These are phyloP conservation scores for Metschnikowia baotianmanensis DNA, from an alignment of 805 yeast species.

Conservation along the genomic window DNA sequence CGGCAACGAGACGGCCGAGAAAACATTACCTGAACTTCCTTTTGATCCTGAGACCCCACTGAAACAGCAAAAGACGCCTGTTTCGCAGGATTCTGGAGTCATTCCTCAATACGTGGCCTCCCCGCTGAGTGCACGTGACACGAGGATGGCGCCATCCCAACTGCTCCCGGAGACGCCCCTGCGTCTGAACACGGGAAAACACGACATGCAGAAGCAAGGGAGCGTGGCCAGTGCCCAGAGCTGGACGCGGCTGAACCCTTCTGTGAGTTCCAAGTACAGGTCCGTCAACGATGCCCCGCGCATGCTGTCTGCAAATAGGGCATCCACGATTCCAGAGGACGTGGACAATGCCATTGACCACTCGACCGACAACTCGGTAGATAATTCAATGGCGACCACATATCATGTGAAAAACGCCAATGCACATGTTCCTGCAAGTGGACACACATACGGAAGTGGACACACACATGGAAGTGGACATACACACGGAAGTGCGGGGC, in stretches of 20 bases:
- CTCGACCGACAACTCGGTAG: too few relatives aligned
- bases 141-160: too few relatives aligned
- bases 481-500: too few relatives aligned
- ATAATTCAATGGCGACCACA: too few relatives aligned
- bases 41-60: not conserved
- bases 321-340: not conserved
- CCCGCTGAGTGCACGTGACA: too few relatives aligned
- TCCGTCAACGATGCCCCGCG: too few relatives aligned
- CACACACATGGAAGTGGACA: too few relatives aligned
- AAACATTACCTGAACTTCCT: too few relatives aligned
- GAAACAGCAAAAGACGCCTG: not conserved
- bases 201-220: not conserved
- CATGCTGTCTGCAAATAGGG: not conserved
- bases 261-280: constrained; percentile 1
- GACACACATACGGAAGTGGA: not conserved
- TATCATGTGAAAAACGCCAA: not conserved
- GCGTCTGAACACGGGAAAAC: not conserved
- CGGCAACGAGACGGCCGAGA: too few relatives aligned
- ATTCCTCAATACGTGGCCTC: too few relatives aligned
- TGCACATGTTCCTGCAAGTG: not conserved
- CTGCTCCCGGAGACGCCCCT: not conserved
- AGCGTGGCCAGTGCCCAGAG: constrained; percentile 2
- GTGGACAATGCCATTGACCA: not conserved
- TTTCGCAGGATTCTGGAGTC: not conserved
- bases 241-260: constrained; percentile 5